phyloP scores from a whole-genome alignment of 192 early-diverging fungal species.

The Coemansia sp. region DNA sequence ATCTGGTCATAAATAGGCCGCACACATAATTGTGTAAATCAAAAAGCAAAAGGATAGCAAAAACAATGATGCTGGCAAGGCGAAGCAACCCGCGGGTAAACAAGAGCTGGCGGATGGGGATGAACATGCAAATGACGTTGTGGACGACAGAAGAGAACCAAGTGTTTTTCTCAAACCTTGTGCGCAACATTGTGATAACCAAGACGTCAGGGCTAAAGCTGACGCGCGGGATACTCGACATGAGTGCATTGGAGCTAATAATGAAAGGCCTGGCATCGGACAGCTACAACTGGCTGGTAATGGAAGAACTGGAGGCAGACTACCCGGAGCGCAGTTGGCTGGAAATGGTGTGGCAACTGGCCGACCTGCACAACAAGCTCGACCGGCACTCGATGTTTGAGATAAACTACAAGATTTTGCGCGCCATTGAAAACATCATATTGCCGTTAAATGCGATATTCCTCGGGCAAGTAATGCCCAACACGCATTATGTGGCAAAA shows the following conservation, averaged over 20 bases:
- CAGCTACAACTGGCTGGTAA: conserved; percentile 22
- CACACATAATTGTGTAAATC: not conserved
- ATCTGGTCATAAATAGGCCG: too few relatives aligned
- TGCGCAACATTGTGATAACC: conserved; percentile 25
- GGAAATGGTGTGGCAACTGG: conserved; percentile 40
- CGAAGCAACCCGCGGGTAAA: conserved; percentile 15
- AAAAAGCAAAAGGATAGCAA: not conserved
- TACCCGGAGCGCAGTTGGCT: conserved; percentile 42
- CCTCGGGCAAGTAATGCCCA: conserved; percentile 12
- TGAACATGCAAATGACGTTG: conserved; percentile 26
- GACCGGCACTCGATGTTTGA: conserved; percentile 31
- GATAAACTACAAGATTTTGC: conserved; percentile 44
- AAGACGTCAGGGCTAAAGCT: conserved; percentile 19
- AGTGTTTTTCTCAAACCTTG: conserved; percentile 23
- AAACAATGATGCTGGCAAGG: conserved; percentile 11
- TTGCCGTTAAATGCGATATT: conserved; percentile 41
- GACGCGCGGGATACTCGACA: conserved; percentile 32
- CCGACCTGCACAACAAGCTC: conserved; percentile 37
- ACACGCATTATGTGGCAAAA: conserved; percentile 14
- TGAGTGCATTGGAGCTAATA: conserved; percentile 25
- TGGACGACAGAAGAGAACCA: conserved; percentile 36
- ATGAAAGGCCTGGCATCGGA: conserved; percentile 27
- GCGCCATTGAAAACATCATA: conserved; percentile 36
- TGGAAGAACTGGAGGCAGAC: conserved; percentile 31
- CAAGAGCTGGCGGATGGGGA: conserved; percentile 36